Conservation (phyloP, 2,329 filamentous ascomycete species). For the Aspergillus sp. region DNA sequence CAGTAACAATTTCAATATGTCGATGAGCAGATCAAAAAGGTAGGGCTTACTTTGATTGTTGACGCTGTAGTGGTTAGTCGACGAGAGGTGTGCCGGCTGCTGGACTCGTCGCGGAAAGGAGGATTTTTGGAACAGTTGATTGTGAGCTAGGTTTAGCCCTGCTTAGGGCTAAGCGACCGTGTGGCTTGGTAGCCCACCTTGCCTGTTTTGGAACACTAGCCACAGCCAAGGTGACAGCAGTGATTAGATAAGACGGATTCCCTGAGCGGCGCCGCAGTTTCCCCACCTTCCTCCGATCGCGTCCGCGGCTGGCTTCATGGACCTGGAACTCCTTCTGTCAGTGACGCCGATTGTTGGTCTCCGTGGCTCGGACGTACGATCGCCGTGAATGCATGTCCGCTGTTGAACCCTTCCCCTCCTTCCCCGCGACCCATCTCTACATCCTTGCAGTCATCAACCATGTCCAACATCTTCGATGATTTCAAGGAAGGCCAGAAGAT, state of each 20-base stretch:
- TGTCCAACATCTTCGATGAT: conserved; percentile 73
- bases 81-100: conserved; percentile 40
- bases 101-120: conserved; percentile 41
- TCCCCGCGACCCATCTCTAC: not conserved
- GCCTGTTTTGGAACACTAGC: conserved; percentile 19
- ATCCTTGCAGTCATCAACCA: conserved; percentile 38
- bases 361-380: not conserved
- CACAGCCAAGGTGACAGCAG: conserved; percentile 21
- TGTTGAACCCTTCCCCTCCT: not conserved
- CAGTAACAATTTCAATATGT: conserved; percentile 25
- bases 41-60: conserved; percentile 51
- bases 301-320: not conserved
- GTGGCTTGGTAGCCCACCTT: conserved; percentile 31
- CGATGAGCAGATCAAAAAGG: conserved; percentile 18
- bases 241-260: conserved; percentile 8
- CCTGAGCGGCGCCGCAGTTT: conserved; percentile 14
- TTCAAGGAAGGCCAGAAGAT: conserved; percentile 69
- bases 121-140: conserved; percentile 42
- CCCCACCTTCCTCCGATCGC: conserved; percentile 16
- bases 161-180: conserved; percentile 47
- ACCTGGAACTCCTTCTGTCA: not conserved
- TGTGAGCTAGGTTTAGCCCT: conserved; percentile 46
- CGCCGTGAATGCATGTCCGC: not conserved
- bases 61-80: conserved; percentile 52
- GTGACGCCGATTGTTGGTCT: not conserved